phyloP scores from a whole-genome alignment of 306 rosid genomes.

The Pueraria montana region DNA sequence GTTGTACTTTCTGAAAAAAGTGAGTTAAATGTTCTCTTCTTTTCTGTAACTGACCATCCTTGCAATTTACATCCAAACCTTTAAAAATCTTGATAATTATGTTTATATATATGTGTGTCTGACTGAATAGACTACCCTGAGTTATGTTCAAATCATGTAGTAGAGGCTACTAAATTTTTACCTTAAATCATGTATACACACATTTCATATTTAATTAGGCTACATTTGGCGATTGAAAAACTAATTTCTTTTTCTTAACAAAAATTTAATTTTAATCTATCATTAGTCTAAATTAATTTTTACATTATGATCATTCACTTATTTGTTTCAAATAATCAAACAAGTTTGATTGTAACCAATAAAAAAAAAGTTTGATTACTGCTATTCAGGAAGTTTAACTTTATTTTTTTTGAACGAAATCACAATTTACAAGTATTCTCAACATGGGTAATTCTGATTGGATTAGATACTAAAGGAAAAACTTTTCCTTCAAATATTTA shows the following conservation, averaged over 20 bases:
- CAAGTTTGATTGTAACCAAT: too few species aligned
- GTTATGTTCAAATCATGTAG: conserved; percentile 2
- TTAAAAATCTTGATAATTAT: background rate
- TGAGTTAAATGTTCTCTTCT: background rate
- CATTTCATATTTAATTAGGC: background rate
- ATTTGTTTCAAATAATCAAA: too few species aligned
- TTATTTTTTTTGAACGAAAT: too few species aligned
- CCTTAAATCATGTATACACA: background rate
- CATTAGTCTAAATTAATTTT: background rate
- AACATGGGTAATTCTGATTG: too few species aligned
- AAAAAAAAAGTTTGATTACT: too few species aligned
- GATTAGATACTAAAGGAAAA: too few species aligned
- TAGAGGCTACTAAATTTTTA: background rate
- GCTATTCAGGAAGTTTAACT: too few species aligned
- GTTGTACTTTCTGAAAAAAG: conserved; percentile 1
- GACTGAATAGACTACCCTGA: background rate
- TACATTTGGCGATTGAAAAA: background rate
- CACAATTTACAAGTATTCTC: too few species aligned
- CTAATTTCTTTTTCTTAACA: background rate
- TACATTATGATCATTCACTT: background rate
- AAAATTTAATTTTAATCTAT: too few species aligned
- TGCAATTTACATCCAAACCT: background rate
- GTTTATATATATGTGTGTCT: background rate
- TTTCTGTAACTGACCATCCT: background rate
- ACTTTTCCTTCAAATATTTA: too few species aligned